Evolutionary conservation across 345 rosid genomes (phyloP).

Genomic region (Camelina laxa): DNA sequence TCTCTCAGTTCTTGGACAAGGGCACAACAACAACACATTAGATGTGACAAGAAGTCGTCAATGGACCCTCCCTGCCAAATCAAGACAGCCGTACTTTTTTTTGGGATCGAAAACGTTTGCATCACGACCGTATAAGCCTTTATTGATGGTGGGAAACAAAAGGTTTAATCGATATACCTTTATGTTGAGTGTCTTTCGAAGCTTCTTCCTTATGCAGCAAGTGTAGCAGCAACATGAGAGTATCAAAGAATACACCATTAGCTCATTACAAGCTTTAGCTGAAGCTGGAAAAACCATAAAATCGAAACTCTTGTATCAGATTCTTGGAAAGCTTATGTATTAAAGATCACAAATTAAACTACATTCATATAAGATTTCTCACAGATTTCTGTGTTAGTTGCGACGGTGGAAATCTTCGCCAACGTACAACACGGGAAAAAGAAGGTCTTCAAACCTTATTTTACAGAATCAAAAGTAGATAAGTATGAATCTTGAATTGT

Average conservation of each 20-base stretch:
- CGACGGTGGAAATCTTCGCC: slow-evolving; percentile 83
- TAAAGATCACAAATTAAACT: background rate
- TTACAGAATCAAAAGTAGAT: background rate
- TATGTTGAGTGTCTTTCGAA: slow-evolving; percentile 71
- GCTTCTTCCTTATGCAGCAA: slow-evolving; percentile 83
- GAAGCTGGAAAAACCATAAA: slow-evolving; percentile 61
- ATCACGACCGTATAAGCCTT: background rate
- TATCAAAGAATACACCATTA: slow-evolving; percentile 86
- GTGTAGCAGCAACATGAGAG: slow-evolving; percentile 96
- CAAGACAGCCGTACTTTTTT: background rate
- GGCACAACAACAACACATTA: slow-evolving; percentile 97
- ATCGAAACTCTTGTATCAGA: background rate
- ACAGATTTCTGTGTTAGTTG: slow-evolving; percentile 71
- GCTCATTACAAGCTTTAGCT: slow-evolving; percentile 77
- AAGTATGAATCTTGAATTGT: background rate
- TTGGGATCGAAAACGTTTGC: background rate
- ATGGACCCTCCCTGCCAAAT: slow-evolving; percentile 77
- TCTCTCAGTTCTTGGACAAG: slow-evolving; percentile 97
- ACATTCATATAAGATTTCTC: slow-evolving; percentile 38
- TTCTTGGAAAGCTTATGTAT: background rate
- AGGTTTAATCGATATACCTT: slow-evolving; percentile 50
- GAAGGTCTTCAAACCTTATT: slow-evolving; percentile 70
- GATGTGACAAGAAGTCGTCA: slow-evolving; percentile 91
- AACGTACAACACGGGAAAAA: slow-evolving; percentile 85
- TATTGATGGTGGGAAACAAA: background rate